Conservation (phyloP, 768 basidiomycete species). For the Scleroderma citrinum region DNA sequence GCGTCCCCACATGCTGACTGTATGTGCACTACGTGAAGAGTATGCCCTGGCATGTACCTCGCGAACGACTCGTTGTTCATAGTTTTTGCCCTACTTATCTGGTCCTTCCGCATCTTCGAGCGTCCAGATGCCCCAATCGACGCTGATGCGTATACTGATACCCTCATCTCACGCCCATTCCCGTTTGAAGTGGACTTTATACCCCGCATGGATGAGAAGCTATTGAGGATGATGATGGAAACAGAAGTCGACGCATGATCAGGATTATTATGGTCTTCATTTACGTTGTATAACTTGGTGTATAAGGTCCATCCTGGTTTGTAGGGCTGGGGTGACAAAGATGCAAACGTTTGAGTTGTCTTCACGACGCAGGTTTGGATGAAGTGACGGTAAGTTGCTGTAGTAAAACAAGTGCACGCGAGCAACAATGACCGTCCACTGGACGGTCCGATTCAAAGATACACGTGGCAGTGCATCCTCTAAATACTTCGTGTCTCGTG, state of each 20-base stretch:
- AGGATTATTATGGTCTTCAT: no score
- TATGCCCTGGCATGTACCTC: constrained; percentile 55
- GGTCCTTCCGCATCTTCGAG: constrained; percentile 51
- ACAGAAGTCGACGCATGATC: neutral
- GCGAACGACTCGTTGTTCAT: constrained; percentile 46
- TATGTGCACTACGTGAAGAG: constrained; percentile 23
- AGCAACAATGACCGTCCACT: no score
- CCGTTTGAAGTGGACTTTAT: constrained; percentile 54
- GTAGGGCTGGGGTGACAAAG: no score
- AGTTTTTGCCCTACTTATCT: constrained; percentile 53
- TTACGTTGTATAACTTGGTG: no score
- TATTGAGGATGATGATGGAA: constrained; percentile 12
- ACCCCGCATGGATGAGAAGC: constrained; percentile 30
- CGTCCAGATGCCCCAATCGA: constrained; percentile 50
- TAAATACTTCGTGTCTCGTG: no score
- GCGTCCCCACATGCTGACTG: neutral
- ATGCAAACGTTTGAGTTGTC: no score
- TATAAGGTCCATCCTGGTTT: no score
- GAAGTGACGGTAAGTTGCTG: no score
- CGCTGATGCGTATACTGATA: constrained; percentile 49
- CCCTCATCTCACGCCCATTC: constrained; percentile 48
- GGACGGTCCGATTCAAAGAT: no score
- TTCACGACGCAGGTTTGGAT: no score
- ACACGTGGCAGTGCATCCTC: no score
- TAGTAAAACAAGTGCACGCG: no score